phyloP scores from a whole-genome alignment of 2,329 filamentous ascomycete genomes.

The Sclerotinia trifoliorum region DNA sequence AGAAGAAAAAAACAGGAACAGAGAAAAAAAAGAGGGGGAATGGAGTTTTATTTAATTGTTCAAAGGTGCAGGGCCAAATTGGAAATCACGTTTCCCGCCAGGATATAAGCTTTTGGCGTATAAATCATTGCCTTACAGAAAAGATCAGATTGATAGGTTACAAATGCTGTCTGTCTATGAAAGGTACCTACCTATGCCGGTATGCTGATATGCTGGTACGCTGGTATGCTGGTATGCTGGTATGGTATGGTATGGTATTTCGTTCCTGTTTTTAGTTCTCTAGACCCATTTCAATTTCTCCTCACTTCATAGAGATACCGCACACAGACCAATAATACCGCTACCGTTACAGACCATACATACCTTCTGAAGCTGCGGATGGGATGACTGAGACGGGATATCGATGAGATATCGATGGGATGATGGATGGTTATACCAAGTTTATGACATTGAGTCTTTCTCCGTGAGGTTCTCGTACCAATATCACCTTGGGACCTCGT shows the following conservation, averaged over 20 bases:
- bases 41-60: slow-evolving; percentile 29
- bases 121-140: slow-evolving; percentile 11
- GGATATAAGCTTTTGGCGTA: slow-evolving; percentile 20
- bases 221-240: slow-evolving; percentile 7
- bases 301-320: slow-evolving; percentile 16
- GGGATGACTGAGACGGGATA: background rate
- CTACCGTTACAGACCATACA: background rate
- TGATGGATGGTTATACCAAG: background rate
- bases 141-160: slow-evolving; percentile 21
- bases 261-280: slow-evolving; percentile 15
- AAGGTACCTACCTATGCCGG: background rate
- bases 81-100: slow-evolving; percentile 19
- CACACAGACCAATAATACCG: slow-evolving; percentile 20
- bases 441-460: background rate
- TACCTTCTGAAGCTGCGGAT: background rate
- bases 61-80: slow-evolving; percentile 19
- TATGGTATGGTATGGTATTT: background rate
- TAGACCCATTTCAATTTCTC: slow-evolving; percentile 19
- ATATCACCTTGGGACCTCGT: background rate
- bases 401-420: background rate
- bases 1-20: slow-evolving; percentile 13
- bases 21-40: slow-evolving; percentile 23
- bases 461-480: background rate
- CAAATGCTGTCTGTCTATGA: slow-evolving; percentile 4
- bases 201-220: too few species aligned